phyloP scores from a whole-genome alignment of 2,329 filamentous ascomycete species.

The Zymoseptoria pseudotritici region DNA sequence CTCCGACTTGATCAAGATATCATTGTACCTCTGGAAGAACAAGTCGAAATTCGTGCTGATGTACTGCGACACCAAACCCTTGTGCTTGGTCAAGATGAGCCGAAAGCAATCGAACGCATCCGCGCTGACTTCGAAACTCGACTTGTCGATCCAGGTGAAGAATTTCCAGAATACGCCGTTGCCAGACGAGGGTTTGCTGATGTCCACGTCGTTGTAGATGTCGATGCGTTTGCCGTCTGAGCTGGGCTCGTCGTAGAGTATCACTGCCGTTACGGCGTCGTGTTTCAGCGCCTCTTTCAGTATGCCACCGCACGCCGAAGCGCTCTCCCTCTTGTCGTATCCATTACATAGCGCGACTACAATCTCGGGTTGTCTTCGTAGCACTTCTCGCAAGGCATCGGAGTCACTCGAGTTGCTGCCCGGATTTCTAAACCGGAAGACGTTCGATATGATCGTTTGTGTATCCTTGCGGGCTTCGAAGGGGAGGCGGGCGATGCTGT shows the following conservation, averaged over 20 bases:
- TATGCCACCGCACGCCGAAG: constrained; percentile 83
- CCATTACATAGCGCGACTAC: constrained; percentile 81
- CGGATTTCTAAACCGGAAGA: constrained; percentile 78
- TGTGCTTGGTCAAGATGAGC: constrained; percentile 90
- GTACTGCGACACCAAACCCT: constrained; percentile 80
- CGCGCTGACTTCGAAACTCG: constrained; percentile 91
- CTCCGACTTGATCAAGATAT: constrained; percentile 77
- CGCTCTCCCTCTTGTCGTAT: constrained; percentile 84
- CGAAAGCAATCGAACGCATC: constrained; percentile 97
- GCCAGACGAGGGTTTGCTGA: constrained; percentile 66
- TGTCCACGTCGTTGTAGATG: constrained; percentile 57
- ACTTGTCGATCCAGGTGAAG: constrained; percentile 94
- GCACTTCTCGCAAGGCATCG: constrained; percentile 79
- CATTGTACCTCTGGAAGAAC: constrained; percentile 90
- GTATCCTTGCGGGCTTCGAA: constrained; percentile 96
- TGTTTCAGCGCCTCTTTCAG: constrained; percentile 84
- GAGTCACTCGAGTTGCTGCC: constrained; percentile 62
- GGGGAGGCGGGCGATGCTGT: constrained; percentile 73
- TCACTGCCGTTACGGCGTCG: constrained; percentile 81
- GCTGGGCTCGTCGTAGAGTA: constrained; percentile 83
- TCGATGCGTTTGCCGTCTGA: constrained; percentile 67
- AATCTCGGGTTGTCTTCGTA: constrained; percentile 78
- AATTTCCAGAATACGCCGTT: constrained; percentile 92
- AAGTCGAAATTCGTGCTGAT: constrained; percentile 82
- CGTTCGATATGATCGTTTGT: constrained; percentile 90